phyloP scores from a whole-genome alignment of 2,329 filamentous ascomycete species.

The Didymella exigua region DNA sequence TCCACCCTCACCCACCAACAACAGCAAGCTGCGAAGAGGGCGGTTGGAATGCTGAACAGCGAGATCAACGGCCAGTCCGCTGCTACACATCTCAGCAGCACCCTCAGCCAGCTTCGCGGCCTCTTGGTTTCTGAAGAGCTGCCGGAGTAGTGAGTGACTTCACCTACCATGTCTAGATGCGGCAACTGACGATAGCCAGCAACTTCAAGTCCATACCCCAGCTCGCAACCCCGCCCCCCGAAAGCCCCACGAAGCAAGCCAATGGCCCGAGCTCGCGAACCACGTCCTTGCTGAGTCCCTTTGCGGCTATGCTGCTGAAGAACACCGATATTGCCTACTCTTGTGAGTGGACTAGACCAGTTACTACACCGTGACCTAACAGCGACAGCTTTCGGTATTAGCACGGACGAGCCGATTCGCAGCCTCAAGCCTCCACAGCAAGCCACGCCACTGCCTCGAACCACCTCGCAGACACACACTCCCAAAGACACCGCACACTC shows the following conservation, averaged over 20 bases:
- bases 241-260: conserved; percentile 26
- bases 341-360: conserved; percentile 25
- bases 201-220: conserved; percentile 41
- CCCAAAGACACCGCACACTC: conserved; percentile 19
- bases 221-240: conserved; percentile 41
- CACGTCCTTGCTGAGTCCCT: conserved; percentile 52
- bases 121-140: conserved; percentile 74
- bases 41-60: conserved; percentile 71
- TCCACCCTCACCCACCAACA: conserved; percentile 51
- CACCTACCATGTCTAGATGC: conserved; percentile 2
- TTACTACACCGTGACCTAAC: conserved; percentile 17
- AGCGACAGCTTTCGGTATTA: conserved; percentile 23
- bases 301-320: conserved; percentile 61
- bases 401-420: conserved; percentile 18
- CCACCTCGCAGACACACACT: conserved; percentile 15
- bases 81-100: conserved; percentile 71
- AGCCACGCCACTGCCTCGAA: conserved; percentile 19
- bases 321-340: conserved; percentile 47
- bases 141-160: conserved; percentile 65
- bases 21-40: conserved; percentile 56
- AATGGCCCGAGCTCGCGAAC: conserved; percentile 29
- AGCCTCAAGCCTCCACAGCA: conserved; percentile 18
- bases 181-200: conserved; percentile 28
- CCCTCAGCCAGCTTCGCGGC: conserved; percentile 74
- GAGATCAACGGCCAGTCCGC: conserved; percentile 66